These are phyloP conservation scores for Neurospora cerealis DNA, from an alignment of 495 filamentous ascomycete genomes.

Conservation along the genomic window DNA sequence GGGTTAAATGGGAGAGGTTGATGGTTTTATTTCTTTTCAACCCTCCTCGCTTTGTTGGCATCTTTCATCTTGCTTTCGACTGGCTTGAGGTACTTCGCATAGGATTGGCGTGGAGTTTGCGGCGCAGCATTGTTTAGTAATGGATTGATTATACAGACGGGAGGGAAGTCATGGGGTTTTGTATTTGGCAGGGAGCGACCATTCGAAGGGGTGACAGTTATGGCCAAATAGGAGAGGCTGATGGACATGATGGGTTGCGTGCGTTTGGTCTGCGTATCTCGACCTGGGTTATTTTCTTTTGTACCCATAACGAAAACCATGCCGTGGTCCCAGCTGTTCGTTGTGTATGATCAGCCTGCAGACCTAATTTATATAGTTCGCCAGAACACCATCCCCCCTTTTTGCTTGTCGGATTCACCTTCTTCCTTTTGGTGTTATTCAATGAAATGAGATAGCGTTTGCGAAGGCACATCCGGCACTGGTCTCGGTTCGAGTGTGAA, in stretches of 20 bases:
- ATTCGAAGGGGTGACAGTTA: constrained; percentile 2
- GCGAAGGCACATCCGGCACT: neutral
- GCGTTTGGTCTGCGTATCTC: neutral
- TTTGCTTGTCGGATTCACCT: neutral
- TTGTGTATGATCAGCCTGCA: neutral
- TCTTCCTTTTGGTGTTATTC: neutral
- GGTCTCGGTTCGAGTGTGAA: neutral
- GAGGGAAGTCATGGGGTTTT: constrained; percentile 6
- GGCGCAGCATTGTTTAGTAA: constrained; percentile 28
- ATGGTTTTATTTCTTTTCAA: neutral
- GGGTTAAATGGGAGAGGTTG: constrained; percentile 25
- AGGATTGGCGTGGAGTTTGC: constrained; percentile 28
- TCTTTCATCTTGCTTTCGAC: constrained; percentile 6
- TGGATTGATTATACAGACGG: constrained; percentile 16
- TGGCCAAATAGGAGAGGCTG: neutral
- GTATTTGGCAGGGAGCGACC: constrained; percentile 11
- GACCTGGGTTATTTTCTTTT: neutral
- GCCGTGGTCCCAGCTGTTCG: neutral
- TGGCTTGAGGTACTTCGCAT: constrained; percentile 16
- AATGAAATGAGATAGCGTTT: neutral
- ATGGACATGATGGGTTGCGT: neutral
- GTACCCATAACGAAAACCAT: neutral
- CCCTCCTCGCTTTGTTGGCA: constrained; percentile 15
- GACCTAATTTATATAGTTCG: neutral
- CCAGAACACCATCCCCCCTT: neutral